A percentile compares a stretch with the other conserved stretches of the same genome.
These are phyloP conservation scores for Venturia aucupariae DNA, from an alignment of 2,329 filamentous ascomycete genomes.

Conservation along the genomic window DNA sequence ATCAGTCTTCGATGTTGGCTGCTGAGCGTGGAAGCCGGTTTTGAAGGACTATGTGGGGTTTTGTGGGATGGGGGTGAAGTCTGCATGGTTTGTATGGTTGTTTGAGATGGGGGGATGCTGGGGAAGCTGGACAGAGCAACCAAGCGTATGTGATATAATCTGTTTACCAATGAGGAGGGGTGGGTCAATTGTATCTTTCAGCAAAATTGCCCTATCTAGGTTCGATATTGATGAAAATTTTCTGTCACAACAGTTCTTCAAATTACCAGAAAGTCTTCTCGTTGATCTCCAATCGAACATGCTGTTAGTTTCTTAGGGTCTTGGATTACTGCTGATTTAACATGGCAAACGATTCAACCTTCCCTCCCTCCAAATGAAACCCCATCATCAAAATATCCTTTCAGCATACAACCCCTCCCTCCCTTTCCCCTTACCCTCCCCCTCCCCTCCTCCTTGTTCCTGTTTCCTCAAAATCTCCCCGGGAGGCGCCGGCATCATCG, in stretches of 20 bases:
- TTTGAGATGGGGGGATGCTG: neutral
- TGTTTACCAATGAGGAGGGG: neutral
- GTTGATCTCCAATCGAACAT: too few relatives aligned
- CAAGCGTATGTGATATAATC: neutral
- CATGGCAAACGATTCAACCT: too few relatives aligned
- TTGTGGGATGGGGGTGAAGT: neutral
- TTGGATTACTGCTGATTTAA: too few relatives aligned
- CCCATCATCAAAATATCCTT: neutral
- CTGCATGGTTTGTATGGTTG: neutral
- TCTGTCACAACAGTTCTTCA: too few relatives aligned
- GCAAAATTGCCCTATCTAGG: too few relatives aligned
- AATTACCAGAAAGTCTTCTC: too few relatives aligned
- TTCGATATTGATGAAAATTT: too few relatives aligned
- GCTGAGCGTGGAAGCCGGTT: neutral
- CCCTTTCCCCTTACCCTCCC: neutral
- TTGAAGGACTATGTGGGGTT: neutral
- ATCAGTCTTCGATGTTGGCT: neutral
- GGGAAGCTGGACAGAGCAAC: neutral
- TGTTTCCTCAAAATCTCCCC: neutral
- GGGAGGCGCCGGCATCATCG: constrained; percentile 49
- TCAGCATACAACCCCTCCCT: neutral
- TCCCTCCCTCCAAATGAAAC: too few relatives aligned
- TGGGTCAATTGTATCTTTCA: too few relatives aligned
- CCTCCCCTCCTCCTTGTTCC: neutral
- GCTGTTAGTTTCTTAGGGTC: neutral